A percentile compares a stretch with the other conserved stretches of the same genome.
Evolutionary conservation across 208 protist genomes (phyloP).

Genomic region (Leptomonas pyrrhocoris): DNA sequence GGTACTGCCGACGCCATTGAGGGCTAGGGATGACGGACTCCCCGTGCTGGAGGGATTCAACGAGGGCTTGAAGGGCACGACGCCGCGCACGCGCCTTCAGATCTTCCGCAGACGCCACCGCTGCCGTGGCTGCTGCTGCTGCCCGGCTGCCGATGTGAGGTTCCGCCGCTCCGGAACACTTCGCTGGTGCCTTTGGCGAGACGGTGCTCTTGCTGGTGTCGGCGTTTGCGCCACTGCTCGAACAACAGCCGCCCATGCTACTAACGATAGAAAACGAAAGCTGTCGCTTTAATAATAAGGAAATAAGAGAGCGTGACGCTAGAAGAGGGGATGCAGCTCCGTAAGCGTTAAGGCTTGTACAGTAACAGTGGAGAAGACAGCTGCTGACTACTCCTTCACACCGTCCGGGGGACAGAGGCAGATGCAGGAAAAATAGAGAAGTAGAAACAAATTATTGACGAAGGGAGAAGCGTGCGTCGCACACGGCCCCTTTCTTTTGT

Average conservation of each 20-base stretch:
- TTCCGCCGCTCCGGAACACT: neutral
- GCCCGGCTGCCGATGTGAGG: neutral
- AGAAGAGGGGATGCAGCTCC: too few species aligned
- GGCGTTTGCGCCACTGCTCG: neutral
- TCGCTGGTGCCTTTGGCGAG: neutral
- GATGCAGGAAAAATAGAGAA: too few species aligned
- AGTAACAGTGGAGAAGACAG: too few species aligned
- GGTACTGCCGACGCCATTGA: slow-evolving; percentile 62
- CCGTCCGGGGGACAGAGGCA: too few species aligned
- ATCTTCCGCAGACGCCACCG: slow-evolving; percentile 31
- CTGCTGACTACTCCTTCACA: too few species aligned
- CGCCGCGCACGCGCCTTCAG: slow-evolving; percentile 37
- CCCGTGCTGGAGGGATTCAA: slow-evolving; percentile 36
- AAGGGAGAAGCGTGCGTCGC: too few species aligned
- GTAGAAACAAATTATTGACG: too few species aligned
- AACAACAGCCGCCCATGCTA: slow-evolving; percentile 21
- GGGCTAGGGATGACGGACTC: slow-evolving; percentile 44
- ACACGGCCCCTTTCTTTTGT: too few species aligned
- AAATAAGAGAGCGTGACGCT: too few species aligned
- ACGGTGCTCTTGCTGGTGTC: neutral
- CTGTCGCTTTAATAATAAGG: neutral
- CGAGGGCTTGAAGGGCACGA: slow-evolving; percentile 45
- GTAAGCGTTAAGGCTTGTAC: too few species aligned
- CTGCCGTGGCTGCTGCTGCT: slow-evolving; percentile 6
- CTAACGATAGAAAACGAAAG: neutral